These are phyloP conservation scores for Pseudohalonectria lignicola DNA, from an alignment of 2,329 filamentous ascomycete species.

Conservation along the genomic window DNA sequence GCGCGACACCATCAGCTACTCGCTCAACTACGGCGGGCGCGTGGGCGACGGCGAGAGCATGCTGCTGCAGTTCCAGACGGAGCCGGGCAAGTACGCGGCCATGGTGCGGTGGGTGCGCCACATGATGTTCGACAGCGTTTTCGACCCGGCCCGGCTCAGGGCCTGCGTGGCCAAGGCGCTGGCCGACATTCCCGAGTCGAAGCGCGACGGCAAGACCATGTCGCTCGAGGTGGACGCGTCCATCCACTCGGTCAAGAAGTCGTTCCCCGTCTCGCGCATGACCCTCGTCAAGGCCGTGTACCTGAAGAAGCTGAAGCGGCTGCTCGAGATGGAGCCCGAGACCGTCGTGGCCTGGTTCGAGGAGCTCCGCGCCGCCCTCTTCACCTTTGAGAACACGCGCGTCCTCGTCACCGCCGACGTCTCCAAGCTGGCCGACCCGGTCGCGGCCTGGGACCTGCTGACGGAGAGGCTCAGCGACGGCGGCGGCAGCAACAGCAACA, in stretches of 20 bases:
- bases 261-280: conserved; percentile 64
- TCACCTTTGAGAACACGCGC: conserved; percentile 77
- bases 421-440: conserved; percentile 59
- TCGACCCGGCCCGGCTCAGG: conserved; percentile 58
- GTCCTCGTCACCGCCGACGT: conserved; percentile 77
- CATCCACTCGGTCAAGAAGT: conserved; percentile 68
- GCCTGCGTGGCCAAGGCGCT: conserved; percentile 68
- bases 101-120: conserved; percentile 77
- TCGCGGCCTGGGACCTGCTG: conserved; percentile 67
- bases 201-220: conserved; percentile 71
- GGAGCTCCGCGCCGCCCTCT: conserved; percentile 62
- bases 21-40: conserved; percentile 54
- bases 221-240: conserved; percentile 58
- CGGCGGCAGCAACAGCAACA: neutral
- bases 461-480: conserved; percentile 33
- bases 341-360: conserved; percentile 70
- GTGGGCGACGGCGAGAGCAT: conserved; percentile 75
- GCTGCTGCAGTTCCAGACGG: conserved; percentile 72
- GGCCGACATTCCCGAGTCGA: conserved; percentile 83
- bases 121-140: conserved; percentile 80
- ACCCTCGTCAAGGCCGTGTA: conserved; percentile 82
- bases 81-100: conserved; percentile 75
- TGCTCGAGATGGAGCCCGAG: conserved; percentile 66
- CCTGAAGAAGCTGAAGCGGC: conserved; percentile 71
- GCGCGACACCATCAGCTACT: conserved; percentile 79